Evolutionary conservation across 495 filamentous ascomycete genomes (phyloP), one percentile per base, ranked within the genome.

Genomic region (Aspergillus carlsbadensis): DNA sequence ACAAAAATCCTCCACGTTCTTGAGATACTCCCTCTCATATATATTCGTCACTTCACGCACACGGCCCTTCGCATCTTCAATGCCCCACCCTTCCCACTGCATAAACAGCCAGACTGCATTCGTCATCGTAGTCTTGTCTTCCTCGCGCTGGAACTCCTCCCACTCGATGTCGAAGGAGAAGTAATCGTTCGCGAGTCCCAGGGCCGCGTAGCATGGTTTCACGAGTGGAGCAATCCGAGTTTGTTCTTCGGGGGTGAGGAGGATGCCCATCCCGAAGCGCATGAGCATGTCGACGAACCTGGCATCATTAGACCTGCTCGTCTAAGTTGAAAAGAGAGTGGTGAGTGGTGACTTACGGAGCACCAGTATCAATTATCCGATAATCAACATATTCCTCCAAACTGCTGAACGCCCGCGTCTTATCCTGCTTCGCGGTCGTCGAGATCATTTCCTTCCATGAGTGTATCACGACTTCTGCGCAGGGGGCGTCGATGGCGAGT

Each of bases 151-250:
- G 35, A 57, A 61, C 40, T 66, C 64, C n/a, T 60, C 43, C 64
- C 64, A 66, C 42, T 66, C 64, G 15, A 64, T 53, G 33, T 66
- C 64, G 18, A 66, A 64, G 0, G 64, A 64, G 37, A 59, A 64
- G 44, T 61, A 66, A 43, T 66, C 64, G 36, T 66, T 66, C 14
- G 58, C 64, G 10, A 64, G 39, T 1, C 61, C 64, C 13, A 66
- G 64, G 5, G 64, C 61, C 17, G 64, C 61, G 35, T 61, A 64
- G 37, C 64, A 64, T 20, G 64, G 39, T 21, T 54, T 59, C 1
- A 56, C 49, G 8, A 66, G 53, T 2, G 64, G 39, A 13, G 54
- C 60, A 34, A 55, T 22, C 10, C 18, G 18, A 5, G 45, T 36
- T 11, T 57, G 36, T 51, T 66, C 64, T 11, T 63, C 61, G 0